Base-by-base conservation (phyloP, 768 basidiomycete species). In the Russula ochroleuca region DNA sequence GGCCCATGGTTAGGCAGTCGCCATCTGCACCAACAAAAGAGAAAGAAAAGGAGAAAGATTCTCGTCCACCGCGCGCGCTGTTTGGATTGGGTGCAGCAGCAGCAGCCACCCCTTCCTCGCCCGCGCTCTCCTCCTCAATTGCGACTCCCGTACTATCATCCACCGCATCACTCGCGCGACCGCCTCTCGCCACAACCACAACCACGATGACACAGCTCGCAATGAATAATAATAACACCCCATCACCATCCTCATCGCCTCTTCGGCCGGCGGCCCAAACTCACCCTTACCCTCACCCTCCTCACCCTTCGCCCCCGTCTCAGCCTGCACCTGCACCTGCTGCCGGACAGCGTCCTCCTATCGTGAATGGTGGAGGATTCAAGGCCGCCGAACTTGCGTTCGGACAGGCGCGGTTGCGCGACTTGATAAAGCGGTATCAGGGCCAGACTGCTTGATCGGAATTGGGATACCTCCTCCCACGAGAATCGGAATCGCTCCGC, bases 351-450 rank as follows among this genome's bases (percentile, higher is more conserved):
- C 56, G 61, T 17, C 35, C 56, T 5, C 43, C 59, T n/a, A 52
- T 61, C 3, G 63, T 57, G 31, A 52, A 61, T 5, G 56, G 53
- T 3, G 59, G 35, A 13, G 61, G 62, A 3, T 53, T 66, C 7
- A 67, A 67, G 64, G 75, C 76, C 2, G 86, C 76, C 2, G 86
- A 88, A 45, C 72, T 87, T 62, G 86, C 83, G 11, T 90, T 91
- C 75, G 90, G 90, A 15, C 86, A 91, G 73, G 88, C 89, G 15
- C 78, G 86, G 64, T 74, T 92, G 68, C 77, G 88, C 61, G 89
- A 91, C 74, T 76, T 92, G 65, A 92, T 92, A 72, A 87, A 85
- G 81, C 88, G 90, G 70, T 92, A 91, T 71, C 90, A 92, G 74
- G 77, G 78, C 52, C 72, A 70, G 61, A 55, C 65, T 41, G 63